These are phyloP conservation scores for Crotalaria pallida DNA, from an alignment of 306 rosid genomes.

Conservation along the genomic window DNA sequence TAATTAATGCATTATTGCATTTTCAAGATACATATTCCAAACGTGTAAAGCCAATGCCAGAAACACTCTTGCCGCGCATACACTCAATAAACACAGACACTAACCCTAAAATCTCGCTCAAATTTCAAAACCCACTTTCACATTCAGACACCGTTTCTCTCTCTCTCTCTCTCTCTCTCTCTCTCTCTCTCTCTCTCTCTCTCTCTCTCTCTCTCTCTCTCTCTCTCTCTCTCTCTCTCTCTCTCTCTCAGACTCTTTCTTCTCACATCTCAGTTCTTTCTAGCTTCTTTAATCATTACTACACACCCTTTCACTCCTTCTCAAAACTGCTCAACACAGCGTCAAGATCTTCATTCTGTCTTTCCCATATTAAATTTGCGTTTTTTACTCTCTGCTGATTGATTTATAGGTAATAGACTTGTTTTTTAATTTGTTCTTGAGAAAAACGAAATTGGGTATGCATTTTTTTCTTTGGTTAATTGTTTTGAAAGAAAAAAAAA, in stretches of 20 bases:
- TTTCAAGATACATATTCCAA: background rate
- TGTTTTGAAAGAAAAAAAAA: background rate
- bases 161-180: background rate
- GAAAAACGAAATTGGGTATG: background rate
- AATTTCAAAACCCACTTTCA: background rate
- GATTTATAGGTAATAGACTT: background rate
- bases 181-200: too few species aligned
- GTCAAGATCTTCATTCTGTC: conserved; percentile 13
- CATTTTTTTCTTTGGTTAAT: background rate
- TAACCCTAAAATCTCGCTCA: background rate
- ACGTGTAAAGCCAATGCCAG: background rate
- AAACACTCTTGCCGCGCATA: background rate
- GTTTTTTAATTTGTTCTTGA: background rate
- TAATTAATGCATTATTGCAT: too few species aligned
- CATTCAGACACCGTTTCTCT: background rate
- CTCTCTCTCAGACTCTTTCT: background rate
- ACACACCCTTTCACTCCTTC: background rate
- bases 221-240: too few species aligned
- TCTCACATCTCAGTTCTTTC: background rate
- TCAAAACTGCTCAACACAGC: background rate
- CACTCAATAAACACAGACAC: background rate
- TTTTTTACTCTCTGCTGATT: background rate
- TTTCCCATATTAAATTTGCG: conserved; percentile 10
- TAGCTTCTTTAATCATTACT: background rate
- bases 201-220: background rate